Conservation (phyloP, 768 basidiomycete species). For the Kwoniella sp. region DNA sequence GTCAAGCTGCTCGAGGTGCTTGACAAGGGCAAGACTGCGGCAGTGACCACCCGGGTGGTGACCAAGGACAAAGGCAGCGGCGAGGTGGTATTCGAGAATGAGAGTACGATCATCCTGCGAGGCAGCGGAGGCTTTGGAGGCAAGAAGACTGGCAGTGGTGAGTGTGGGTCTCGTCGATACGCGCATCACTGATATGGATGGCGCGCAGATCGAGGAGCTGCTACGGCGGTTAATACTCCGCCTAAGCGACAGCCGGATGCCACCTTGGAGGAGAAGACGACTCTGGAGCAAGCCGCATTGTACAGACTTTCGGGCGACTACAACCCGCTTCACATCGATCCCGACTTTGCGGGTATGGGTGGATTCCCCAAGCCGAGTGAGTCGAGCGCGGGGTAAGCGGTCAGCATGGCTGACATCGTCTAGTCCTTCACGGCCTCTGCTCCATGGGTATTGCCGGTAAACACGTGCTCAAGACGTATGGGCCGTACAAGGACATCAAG, state of each 20-base stretch:
- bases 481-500: constrained; percentile 87
- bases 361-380: constrained; percentile 80
- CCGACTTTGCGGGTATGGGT: constrained; percentile 90
- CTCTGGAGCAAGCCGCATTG: constrained; percentile 73
- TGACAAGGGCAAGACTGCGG: constrained; percentile 78
- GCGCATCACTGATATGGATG: not conserved
- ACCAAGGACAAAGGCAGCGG: constrained; percentile 77
- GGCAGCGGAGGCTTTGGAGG: constrained; percentile 96
- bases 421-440: constrained; percentile 65
- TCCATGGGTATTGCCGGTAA: constrained; percentile 89
- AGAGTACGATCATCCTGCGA: constrained; percentile 84
- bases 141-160: constrained; percentile 74
- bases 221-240: constrained; percentile 71
- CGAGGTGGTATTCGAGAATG: constrained; percentile 81
- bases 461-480: constrained; percentile 82
- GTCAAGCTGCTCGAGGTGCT: constrained; percentile 59
- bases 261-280: constrained; percentile 82
- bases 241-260: constrained; percentile 82
- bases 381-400: constrained; percentile 13
- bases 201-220: constrained; percentile 79
- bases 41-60: constrained; percentile 71
- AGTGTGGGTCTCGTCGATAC: constrained; percentile 22
- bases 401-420: not conserved
- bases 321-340: constrained; percentile 89
- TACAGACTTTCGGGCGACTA: constrained; percentile 88